Conservation (phyloP, 371 early-diverging fungal species). For the Funneliformis caledonium region DNA sequence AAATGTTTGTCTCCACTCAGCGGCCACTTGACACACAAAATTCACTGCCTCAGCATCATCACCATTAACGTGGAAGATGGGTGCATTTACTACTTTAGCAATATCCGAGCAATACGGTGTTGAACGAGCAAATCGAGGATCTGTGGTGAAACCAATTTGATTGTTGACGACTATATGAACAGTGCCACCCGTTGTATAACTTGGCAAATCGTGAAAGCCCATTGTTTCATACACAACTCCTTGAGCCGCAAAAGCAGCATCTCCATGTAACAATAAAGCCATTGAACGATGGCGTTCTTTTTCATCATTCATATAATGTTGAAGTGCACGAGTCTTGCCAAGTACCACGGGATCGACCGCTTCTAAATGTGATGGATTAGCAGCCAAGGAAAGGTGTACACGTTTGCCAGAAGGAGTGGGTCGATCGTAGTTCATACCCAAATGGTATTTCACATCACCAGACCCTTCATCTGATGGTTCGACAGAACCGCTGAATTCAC, state of each 20-base stretch:
- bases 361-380: conserved; percentile 98
- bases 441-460: conserved; percentile 98
- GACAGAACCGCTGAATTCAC: conserved; percentile 86
- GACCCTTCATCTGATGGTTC: conserved; percentile 90
- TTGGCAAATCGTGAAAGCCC: conserved; percentile 92
- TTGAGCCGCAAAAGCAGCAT: conserved; percentile 97
- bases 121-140: conserved; percentile 92
- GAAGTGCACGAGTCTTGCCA: conserved; percentile 94
- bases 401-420: conserved; percentile 95
- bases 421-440: conserved; percentile 96
- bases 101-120: conserved; percentile 97
- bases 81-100: conserved; percentile 94
- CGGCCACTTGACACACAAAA: conserved; percentile 90
- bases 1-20: conserved; percentile 95
- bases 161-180: conserved; percentile 98
- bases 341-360: conserved; percentile 97
- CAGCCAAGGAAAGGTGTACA: conserved; percentile 93
- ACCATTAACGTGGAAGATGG: conserved; percentile 97
- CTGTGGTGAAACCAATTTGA: conserved; percentile 98
- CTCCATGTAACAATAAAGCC: conserved; percentile 95
- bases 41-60: conserved; percentile 97
- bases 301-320: conserved; percentile 88
- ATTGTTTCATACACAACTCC: conserved; percentile 97
- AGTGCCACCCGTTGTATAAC: conserved; percentile 95
- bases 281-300: conserved; percentile 79